phyloP scores from a whole-genome alignment of 345 rosid genomes.

The Syzygium grande region DNA sequence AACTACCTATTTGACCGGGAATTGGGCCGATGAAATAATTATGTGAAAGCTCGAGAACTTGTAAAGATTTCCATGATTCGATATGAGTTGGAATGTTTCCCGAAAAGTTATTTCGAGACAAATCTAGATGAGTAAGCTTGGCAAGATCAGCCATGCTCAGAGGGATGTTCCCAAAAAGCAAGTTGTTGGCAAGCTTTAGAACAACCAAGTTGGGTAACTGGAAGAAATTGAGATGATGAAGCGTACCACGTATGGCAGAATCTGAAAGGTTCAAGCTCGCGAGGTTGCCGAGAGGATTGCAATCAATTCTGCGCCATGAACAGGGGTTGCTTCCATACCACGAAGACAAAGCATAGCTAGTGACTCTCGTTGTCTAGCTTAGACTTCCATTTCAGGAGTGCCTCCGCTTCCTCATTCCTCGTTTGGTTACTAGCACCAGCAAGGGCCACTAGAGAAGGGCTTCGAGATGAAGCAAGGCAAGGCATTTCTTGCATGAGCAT shows the following conservation, averaged over 20 bases:
- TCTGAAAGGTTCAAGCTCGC: background rate
- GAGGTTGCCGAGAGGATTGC: background rate
- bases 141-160: conserved; percentile 5
- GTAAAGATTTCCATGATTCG: background rate
- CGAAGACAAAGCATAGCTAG: background rate
- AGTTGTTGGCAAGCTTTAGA: background rate
- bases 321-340: conserved; percentile 2
- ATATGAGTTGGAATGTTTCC: background rate
- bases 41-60: background rate
- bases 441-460: background rate
- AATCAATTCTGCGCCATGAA: conserved; percentile 10
- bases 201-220: conserved; percentile 2
- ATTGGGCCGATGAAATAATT: background rate
- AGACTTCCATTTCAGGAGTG: conserved; percentile 16
- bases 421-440: background rate
- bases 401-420: background rate
- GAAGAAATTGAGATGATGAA: conserved; percentile 6
- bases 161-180: conserved; percentile 15
- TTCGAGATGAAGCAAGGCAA: background rate
- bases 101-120: background rate
- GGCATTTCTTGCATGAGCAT: background rate
- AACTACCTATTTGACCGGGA: background rate
- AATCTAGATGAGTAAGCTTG: conserved; percentile 4
- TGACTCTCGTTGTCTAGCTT: conserved; percentile 1
- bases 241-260: conserved; percentile 1